Base-by-base conservation (phyloP, 2,329 filamentous ascomycete genomes). In the Neofusicoccum sp. region DNA sequence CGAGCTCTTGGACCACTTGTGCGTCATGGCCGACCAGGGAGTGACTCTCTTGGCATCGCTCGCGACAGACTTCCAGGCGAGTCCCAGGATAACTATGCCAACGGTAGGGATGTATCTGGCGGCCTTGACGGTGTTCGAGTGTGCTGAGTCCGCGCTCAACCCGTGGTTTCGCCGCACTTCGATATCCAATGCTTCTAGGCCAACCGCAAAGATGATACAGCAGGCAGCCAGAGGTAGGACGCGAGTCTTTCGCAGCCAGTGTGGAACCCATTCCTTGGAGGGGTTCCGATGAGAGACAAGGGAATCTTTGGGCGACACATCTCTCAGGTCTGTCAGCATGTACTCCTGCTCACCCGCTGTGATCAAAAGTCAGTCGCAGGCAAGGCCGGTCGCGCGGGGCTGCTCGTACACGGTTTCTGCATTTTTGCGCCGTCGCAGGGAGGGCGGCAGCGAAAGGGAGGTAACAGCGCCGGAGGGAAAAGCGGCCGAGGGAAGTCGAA, bases 1-100 rank as follows among this genome's bases (percentile, higher is more conserved):
- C 6, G 58, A 54, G 49, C 58, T 54, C 30, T 54, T 60, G 7
- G 48, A 44, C 58, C 58, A 60, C 28, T 36, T 41, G n/a, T 38
- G 16, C 12, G 36, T 36, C 47, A 60, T 60, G 47, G 47, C 24
- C 2, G 58, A 34, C 58, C 58, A 60, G 8, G 58, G 58, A 2
- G 47, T 53, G 38, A 60, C 20, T 3, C 30, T 36, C 31, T 60
- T 60, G 28, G 41, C 31, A 12, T 54, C 48, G 12, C 47, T 54
- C 7, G 24, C 43, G 9, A 60, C 14, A n/a, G 47, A 30, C 28
- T 54, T 53, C 33, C 58, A 60, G 4, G 58, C 58, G 16, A 53
- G 54, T 3, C 58, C 58, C 14, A 60, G 58, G 4, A 20, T 20
- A 8, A 60, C 48, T 11, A 54, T 54, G 16, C 31, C 58, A 6